A percentile compares a stretch with the other conserved stretches of the same genome.
These are phyloP conservation scores for Phyllosticta capitalensis DNA, from an alignment of 2,329 filamentous ascomycete species.

Conservation along the genomic window DNA sequence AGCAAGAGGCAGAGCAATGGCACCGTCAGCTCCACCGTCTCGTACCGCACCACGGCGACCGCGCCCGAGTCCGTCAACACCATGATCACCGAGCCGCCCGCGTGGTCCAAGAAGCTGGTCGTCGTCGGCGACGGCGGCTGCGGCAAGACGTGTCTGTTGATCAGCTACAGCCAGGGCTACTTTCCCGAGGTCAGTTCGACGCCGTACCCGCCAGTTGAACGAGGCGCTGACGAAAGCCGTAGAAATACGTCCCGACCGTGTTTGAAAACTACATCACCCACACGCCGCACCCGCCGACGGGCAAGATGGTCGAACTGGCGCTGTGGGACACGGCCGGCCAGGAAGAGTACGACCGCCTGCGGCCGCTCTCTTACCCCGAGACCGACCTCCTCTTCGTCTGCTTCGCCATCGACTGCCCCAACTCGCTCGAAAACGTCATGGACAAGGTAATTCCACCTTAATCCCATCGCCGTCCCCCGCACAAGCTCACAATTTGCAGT, in stretches of 20 bases:
- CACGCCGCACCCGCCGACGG: conserved; percentile 74
- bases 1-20: conserved; percentile 62
- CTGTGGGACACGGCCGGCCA: conserved; percentile 98
- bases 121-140: conserved; percentile 97
- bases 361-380: conserved; percentile 93
- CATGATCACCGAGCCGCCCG: conserved; percentile 78
- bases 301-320: conserved; percentile 92
- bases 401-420: conserved; percentile 98
- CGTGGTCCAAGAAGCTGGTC: conserved; percentile 98
- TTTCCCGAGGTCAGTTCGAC: conserved; percentile 76
- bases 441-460: conserved; percentile 64
- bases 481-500: conserved; percentile 44
- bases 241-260: conserved; percentile 99
- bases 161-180: conserved; percentile 97
- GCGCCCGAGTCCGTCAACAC: conserved; percentile 50
- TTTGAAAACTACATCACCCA: conserved; percentile 99
- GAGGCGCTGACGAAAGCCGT: conserved; percentile 5
- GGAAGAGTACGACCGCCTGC: conserved; percentile 94
- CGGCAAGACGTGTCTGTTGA: conserved; percentile 95
- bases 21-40: conserved; percentile 73
- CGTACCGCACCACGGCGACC: conserved; percentile 44
- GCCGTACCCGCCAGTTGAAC: background rate
- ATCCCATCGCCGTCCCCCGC: background rate
- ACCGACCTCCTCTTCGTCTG: conserved; percentile 97
- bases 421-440: conserved; percentile 95